Conservation (phyloP, 2,329 filamentous ascomycete genomes). For the Aaosphaeria arxii region DNA sequence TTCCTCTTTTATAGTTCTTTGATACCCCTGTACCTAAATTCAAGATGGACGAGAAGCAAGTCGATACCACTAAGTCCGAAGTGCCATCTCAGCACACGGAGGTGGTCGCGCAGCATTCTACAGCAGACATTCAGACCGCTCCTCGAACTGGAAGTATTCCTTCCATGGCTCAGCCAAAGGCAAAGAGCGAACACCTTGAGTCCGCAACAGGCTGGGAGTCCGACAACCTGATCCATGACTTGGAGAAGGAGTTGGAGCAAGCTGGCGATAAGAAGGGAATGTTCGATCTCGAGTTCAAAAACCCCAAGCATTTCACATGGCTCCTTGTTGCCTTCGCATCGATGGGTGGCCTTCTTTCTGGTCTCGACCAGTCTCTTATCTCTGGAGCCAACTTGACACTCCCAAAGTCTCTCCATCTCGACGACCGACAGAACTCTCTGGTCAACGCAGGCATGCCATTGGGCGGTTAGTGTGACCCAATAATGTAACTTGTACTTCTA, state of each 20-base stretch:
- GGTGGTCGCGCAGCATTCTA: slow-evolving; percentile 6
- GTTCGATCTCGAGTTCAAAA: slow-evolving; percentile 58
- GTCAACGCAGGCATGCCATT: slow-evolving; percentile 71
- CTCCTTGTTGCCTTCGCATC: slow-evolving; percentile 69
- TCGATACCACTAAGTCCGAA: slow-evolving; percentile 11
- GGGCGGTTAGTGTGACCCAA: slow-evolving; percentile 38
- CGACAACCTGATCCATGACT: slow-evolving; percentile 42
- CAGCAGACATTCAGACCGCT: slow-evolving; percentile 18
- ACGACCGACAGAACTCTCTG: slow-evolving; percentile 57
- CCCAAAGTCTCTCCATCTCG: slow-evolving; percentile 56
- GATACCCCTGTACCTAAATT: neutral
- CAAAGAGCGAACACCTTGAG: slow-evolving; percentile 30
- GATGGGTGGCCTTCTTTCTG: slow-evolving; percentile 70
- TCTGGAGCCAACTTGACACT: slow-evolving; percentile 68
- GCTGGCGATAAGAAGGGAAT: slow-evolving; percentile 35
- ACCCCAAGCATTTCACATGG: slow-evolving; percentile 66
- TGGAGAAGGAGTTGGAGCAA: slow-evolving; percentile 38
- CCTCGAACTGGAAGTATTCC: slow-evolving; percentile 18
- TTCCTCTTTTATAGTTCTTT: neutral
- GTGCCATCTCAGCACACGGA: neutral
- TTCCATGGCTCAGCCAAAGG: slow-evolving; percentile 15
- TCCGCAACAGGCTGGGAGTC: slow-evolving; percentile 42
- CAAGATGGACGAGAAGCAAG: slow-evolving; percentile 24
- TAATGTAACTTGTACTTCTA: neutral
- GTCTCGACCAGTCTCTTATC: slow-evolving; percentile 71